Percentiles rank a stretch among this genome's conserved stretches.
Conservation (phyloP, 2,329 filamentous ascomycete genomes). For the Blumeriella jaapii region DNA sequence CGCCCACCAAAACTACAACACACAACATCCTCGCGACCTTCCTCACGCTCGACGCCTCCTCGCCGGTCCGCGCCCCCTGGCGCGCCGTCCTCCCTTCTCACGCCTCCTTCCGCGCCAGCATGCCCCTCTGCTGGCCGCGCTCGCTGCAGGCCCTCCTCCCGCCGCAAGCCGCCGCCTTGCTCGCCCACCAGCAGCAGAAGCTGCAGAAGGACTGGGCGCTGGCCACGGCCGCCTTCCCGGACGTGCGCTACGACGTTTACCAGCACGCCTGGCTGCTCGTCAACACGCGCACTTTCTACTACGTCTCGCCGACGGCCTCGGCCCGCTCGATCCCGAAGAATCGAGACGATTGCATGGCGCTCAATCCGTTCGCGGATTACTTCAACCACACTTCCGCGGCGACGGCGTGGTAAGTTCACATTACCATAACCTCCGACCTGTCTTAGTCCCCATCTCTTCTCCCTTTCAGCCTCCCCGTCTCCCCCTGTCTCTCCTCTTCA, state of each 20-base stretch:
- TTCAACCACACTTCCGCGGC: constrained; percentile 44
- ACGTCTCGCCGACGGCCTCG: constrained; percentile 22
- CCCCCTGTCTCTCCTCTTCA: too few species aligned
- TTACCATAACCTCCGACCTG: too few species aligned
- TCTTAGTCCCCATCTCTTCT: too few species aligned
- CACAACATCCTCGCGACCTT: constrained; percentile 65
- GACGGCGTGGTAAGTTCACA: too few species aligned
- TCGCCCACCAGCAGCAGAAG: constrained; percentile 44
- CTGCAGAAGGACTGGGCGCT: constrained; percentile 38
- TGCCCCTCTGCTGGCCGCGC: constrained; percentile 44
- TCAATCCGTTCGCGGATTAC: constrained; percentile 63
- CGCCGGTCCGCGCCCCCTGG: constrained; percentile 46
- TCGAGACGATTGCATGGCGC: constrained; percentile 49
- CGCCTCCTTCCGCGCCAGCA: constrained; percentile 44
- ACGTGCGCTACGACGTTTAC: constrained; percentile 31
- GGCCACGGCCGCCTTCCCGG: constrained; percentile 33
- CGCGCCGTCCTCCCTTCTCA: constrained; percentile 53
- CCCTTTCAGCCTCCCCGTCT: too few species aligned
- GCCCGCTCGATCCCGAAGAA: constrained; percentile 20
- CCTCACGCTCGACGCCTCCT: constrained; percentile 42
- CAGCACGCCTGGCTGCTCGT: constrained; percentile 47
- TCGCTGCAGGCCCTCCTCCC: constrained; percentile 36
- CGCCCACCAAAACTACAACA: constrained; percentile 38
- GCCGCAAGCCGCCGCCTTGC: constrained; percentile 31
- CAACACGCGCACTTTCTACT: constrained; percentile 53